These are phyloP conservation scores for Solanum pinnatisectum DNA, from an alignment of 257 asterid species.

Conservation along the genomic window DNA sequence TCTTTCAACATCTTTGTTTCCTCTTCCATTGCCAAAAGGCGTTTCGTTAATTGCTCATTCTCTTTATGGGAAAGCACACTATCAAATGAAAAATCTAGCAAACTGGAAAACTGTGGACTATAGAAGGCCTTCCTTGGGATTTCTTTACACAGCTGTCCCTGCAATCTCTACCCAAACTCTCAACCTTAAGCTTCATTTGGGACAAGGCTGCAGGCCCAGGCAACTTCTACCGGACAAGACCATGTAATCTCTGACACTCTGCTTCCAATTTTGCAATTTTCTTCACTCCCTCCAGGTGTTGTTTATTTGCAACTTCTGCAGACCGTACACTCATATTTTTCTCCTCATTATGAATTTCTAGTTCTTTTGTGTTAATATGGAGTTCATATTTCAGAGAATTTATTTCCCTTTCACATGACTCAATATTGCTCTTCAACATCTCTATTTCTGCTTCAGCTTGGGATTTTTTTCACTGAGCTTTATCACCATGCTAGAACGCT, in stretches of 20 bases:
- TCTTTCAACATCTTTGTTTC: slow-evolving; percentile 93
- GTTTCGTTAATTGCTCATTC: slow-evolving; percentile 66
- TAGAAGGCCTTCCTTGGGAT: slow-evolving; percentile 67
- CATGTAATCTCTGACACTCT: slow-evolving; percentile 89
- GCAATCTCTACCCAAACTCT: slow-evolving; percentile 56
- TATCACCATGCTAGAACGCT: slow-evolving; percentile 72
- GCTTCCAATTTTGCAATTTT: slow-evolving; percentile 89
- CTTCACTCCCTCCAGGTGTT: slow-evolving; percentile 85
- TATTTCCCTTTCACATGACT: slow-evolving; percentile 64
- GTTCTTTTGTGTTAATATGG: slow-evolving; percentile 66
- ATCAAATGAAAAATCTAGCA: slow-evolving; percentile 57
- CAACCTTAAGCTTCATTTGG: slow-evolving; percentile 93
- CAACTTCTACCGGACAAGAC: slow-evolving; percentile 82
- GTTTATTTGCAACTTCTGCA: slow-evolving; percentile 87
- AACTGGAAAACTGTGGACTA: slow-evolving; percentile 36
- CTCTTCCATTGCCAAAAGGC: slow-evolving; percentile 75
- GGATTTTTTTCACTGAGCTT: slow-evolving; percentile 72
- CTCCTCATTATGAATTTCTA: slow-evolving; percentile 90
- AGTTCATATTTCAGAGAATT: slow-evolving; percentile 75
- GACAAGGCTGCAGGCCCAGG: slow-evolving; percentile 97
- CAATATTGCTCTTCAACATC: too few relatives aligned
- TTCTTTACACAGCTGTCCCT: slow-evolving; percentile 62
- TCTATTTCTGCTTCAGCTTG: slow-evolving; percentile 69
- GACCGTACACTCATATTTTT: slow-evolving; percentile 87
- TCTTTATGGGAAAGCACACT: slow-evolving; percentile 55